Conservation (phyloP, 1,139 yeast genomes). For the Hyphopichia burtonii region DNA sequence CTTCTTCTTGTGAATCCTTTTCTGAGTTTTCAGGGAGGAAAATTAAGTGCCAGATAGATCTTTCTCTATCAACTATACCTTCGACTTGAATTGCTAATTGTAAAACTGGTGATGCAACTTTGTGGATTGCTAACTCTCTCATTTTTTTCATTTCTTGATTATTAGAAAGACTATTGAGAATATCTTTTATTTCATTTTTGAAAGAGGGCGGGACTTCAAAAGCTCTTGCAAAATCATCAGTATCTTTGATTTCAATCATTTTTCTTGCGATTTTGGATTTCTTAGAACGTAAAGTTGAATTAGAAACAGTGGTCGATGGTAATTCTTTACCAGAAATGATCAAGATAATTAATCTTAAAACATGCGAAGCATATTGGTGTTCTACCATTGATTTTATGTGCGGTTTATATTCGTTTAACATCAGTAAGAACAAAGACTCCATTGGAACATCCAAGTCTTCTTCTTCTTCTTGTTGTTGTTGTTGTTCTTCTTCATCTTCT, state of each 20-base stretch:
- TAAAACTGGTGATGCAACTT: conserved; percentile 83
- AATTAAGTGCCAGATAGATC: conserved; percentile 61
- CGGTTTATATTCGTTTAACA: conserved; percentile 68
- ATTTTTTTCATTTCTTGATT: conserved; percentile 47
- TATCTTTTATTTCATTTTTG: conserved; percentile 54
- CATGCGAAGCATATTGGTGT: conserved; percentile 88
- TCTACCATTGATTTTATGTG: conserved; percentile 56
- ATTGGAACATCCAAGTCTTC: conserved; percentile 44
- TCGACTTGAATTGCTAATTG: conserved; percentile 82
- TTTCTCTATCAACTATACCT: conserved; percentile 71
- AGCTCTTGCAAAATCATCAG: conserved; percentile 60
- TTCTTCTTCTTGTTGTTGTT: conserved; percentile 28
- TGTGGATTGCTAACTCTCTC: conserved; percentile 74
- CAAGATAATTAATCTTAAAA: conserved; percentile 67
- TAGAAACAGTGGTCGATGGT: conserved; percentile 73
- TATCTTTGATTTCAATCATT: conserved; percentile 85
- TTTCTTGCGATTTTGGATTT: conserved; percentile 88
- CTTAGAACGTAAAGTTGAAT: conserved; percentile 79
- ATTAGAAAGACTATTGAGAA: conserved; percentile 36
- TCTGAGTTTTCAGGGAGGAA: conserved; percentile 46
- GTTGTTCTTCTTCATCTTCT: too few species aligned
- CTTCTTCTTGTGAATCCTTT: conserved; percentile 64
- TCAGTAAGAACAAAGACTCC: conserved; percentile 62
- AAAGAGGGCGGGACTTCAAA: conserved; percentile 76
- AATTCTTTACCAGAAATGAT: conserved; percentile 75